These are phyloP conservation scores for Nissolia schottii DNA, from an alignment of 306 rosid species.

Conservation along the genomic window DNA sequence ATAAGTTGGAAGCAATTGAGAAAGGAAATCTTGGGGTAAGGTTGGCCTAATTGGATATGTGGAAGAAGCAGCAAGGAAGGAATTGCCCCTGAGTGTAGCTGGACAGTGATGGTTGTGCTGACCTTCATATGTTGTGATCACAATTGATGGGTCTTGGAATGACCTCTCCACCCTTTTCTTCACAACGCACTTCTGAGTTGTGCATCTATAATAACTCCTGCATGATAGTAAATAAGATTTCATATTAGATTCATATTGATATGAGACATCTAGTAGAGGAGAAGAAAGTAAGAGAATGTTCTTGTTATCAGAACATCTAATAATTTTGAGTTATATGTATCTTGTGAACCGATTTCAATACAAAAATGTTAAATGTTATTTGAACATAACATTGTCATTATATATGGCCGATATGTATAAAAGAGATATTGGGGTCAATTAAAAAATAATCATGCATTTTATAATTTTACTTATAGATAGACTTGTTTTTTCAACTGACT, in stretches of 20 bases:
- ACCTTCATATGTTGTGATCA: constrained; percentile 90
- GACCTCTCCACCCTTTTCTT: constrained; percentile 87
- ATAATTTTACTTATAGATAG: no score
- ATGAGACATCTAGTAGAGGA: no score
- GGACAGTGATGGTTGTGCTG: constrained; percentile 87
- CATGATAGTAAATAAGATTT: background rate
- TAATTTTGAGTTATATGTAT: no score
- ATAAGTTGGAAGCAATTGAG: constrained; percentile 60
- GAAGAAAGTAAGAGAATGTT: no score
- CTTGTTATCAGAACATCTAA: no score
- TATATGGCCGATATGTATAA: no score
- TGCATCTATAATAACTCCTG: constrained; percentile 94
- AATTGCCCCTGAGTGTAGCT: constrained; percentile 65
- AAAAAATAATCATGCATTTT: no score
- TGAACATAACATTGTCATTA: no score
- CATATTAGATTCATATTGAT: background rate
- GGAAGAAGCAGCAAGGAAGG: constrained; percentile 52
- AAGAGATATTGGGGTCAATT: no score
- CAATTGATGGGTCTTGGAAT: constrained; percentile 64
- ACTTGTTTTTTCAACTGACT: no score
- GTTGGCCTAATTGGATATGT: constrained; percentile 24
- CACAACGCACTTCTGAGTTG: constrained; percentile 69
- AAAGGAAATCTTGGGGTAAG: constrained; percentile 53
- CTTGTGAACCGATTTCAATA: background rate
- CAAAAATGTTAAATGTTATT: background rate